Conservation (phyloP, 805 yeast genomes). For the Candida ponderosae region DNA sequence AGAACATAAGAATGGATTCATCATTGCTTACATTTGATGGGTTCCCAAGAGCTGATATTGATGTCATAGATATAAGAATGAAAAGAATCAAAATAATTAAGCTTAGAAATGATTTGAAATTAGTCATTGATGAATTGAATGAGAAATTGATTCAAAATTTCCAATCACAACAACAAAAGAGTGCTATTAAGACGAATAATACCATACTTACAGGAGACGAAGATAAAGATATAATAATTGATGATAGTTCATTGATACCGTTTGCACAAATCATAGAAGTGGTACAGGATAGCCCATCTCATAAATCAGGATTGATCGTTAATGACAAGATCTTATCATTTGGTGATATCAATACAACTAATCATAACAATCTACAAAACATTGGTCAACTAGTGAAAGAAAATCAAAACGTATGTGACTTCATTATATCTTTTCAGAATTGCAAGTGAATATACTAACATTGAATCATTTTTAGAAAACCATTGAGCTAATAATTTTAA, state of each 20-base stretch:
- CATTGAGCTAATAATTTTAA: conserved; percentile 18
- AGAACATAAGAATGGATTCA: conserved; percentile 55
- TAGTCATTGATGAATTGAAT: conserved; percentile 39
- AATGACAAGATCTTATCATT: conserved; percentile 50
- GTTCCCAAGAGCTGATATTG: conserved; percentile 78
- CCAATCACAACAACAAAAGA: conserved; percentile 2
- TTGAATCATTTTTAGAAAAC: conserved; percentile 2
- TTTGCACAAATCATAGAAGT: conserved; percentile 51
- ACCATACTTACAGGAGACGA: not conserved
- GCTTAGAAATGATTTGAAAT: conserved; percentile 60
- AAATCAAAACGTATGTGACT: conserved; percentile 26
- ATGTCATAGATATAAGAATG: conserved; percentile 61
- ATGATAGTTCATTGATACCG: conserved; percentile 25
- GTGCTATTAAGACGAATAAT: not conserved
- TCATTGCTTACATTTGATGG: conserved; percentile 66
- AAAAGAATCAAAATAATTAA: conserved; percentile 58
- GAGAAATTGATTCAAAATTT: conserved; percentile 38
- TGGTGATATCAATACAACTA: conserved; percentile 46
- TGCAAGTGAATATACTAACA: not conserved
- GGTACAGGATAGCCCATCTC: conserved; percentile 48
- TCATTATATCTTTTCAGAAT: not conserved
- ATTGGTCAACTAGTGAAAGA: conserved; percentile 36
- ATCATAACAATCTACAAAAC: conserved; percentile 41
- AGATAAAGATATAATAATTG: conserved; percentile 4
- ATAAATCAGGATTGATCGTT: conserved; percentile 39